These are phyloP conservation scores for Salvia splendens DNA, from an alignment of 257 asterid species.

Conservation along the genomic window DNA sequence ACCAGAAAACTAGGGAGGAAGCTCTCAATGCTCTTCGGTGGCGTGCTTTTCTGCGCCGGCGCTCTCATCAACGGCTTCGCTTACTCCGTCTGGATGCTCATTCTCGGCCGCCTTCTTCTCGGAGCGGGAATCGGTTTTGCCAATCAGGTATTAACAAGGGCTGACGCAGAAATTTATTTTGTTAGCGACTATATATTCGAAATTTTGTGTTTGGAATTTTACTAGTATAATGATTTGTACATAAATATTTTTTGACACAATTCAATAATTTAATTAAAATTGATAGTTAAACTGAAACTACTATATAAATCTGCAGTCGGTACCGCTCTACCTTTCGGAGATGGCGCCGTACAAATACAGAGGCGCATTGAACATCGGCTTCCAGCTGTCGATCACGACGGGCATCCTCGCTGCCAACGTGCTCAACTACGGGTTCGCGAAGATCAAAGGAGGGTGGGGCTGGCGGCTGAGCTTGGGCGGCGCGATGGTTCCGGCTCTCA, in stretches of 20 bases:
- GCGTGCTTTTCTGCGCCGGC: conserved; percentile 66
- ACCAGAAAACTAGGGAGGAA: conserved; percentile 70
- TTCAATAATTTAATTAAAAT: no score
- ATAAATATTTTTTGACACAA: no score
- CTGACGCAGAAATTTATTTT: no score
- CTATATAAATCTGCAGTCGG: conserved; percentile 36
- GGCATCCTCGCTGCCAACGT: conserved; percentile 52
- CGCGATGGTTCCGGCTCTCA: conserved; percentile 77
- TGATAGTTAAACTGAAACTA: no score
- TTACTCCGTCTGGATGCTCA: conserved; percentile 61
- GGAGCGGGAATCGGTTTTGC: conserved; percentile 93
- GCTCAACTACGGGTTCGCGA: conserved; percentile 43
- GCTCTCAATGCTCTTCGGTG: conserved; percentile 77
- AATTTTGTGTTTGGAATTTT: no score
- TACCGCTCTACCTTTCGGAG: conserved; percentile 57
- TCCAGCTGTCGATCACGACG: conserved; percentile 48
- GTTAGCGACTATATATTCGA: no score
- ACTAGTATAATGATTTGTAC: no score
- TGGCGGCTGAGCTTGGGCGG: conserved; percentile 89
- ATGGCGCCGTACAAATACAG: conserved; percentile 64
- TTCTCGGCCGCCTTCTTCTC: conserved; percentile 74
- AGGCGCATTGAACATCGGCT: conserved; percentile 55
- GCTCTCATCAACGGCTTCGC: conserved; percentile 80
- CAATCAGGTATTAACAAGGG: conserved; percentile 53
- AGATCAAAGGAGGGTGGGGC: conserved; percentile 55